phyloP scores from a whole-genome alignment of 208 protist genomes.

The Blechomonas ayalai region DNA sequence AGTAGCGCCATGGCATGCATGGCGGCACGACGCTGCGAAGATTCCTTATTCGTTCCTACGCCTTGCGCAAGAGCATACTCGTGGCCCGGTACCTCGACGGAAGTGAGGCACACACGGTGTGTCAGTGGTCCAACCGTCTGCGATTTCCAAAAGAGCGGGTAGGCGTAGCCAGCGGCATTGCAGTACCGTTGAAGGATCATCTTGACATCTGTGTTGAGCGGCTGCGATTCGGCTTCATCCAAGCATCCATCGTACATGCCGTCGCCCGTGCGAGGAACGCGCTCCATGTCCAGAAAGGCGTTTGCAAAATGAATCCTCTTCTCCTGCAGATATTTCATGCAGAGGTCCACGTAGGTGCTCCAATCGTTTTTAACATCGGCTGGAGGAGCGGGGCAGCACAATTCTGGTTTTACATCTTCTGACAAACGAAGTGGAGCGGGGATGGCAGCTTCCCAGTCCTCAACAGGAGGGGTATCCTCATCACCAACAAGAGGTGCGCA shows the following conservation, averaged over 20 bases:
- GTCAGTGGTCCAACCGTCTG: conserved; percentile 35
- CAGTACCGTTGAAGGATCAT: conserved; percentile 42
- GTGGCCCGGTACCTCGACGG: conserved; percentile 56
- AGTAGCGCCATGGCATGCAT: conserved; percentile 78
- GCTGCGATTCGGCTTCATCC: conserved; percentile 36
- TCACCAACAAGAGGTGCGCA: conserved; percentile 15
- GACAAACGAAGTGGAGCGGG: neutral
- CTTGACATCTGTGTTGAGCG: conserved; percentile 34
- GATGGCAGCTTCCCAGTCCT: neutral
- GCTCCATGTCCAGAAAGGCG: conserved; percentile 45
- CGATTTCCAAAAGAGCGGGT: conserved; percentile 28
- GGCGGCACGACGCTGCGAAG: conserved; percentile 50
- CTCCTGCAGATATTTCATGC: conserved; percentile 43
- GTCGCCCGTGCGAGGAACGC: conserved; percentile 59
- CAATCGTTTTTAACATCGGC: conserved; percentile 18
- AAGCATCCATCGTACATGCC: conserved; percentile 49
- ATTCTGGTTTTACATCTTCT: too few species aligned
- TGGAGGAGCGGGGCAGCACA: conserved; percentile 9
- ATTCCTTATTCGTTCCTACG: conserved; percentile 48
- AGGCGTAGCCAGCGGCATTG: conserved; percentile 7
- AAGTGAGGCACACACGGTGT: conserved; percentile 45
- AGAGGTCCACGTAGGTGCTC: conserved; percentile 57
- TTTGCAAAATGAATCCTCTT: conserved; percentile 34
- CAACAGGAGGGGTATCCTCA: neutral
- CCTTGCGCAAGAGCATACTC: conserved; percentile 47